Evolutionary conservation across 768 basidiomycete species (phyloP).

Genomic region (Russula sp.): DNA sequence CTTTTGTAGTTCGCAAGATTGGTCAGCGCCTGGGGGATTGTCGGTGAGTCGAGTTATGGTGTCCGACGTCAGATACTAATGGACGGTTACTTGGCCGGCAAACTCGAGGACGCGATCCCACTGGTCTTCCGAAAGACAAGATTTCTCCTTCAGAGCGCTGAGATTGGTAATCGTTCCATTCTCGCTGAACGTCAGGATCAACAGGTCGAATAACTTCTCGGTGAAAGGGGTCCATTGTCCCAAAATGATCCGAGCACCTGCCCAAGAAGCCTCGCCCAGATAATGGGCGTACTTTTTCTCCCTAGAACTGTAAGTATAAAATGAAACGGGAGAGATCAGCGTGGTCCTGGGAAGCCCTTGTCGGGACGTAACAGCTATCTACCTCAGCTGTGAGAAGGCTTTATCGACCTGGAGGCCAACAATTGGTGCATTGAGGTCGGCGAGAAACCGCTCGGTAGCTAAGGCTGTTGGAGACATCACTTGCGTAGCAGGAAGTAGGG

Average conservation of each 20-base stretch:
- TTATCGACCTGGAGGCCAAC: slow-evolving; percentile 63
- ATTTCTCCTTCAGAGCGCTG: slow-evolving; percentile 40
- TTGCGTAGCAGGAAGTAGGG: neutral
- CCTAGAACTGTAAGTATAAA: slow-evolving; percentile 39
- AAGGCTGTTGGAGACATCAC: slow-evolving; percentile 30
- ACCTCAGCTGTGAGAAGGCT: slow-evolving; percentile 67
- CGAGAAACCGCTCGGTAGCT: slow-evolving; percentile 55
- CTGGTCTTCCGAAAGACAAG: slow-evolving; percentile 49
- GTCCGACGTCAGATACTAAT: neutral
- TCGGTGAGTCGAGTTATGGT: neutral
- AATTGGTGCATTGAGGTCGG: slow-evolving; percentile 69
- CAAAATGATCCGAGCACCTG: slow-evolving; percentile 77
- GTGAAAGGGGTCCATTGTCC: slow-evolving; percentile 78
- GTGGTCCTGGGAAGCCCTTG: neutral
- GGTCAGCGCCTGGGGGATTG: slow-evolving; percentile 38
- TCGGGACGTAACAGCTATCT: neutral
- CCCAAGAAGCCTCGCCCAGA: slow-evolving; percentile 68
- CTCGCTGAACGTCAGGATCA: slow-evolving; percentile 61
- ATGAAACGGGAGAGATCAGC: neutral
- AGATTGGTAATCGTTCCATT: slow-evolving; percentile 53
- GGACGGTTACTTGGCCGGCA: slow-evolving; percentile 50
- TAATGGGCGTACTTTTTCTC: slow-evolving; percentile 80
- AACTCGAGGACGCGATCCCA: slow-evolving; percentile 72
- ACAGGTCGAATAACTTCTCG: slow-evolving; percentile 56
- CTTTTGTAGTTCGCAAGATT: slow-evolving; percentile 70